Evolutionary conservation across 108 stramenopile species (phyloP), one percentile per base, ranked within the genome.

Genomic region (Chaetoceros tenuissimus): DNA sequence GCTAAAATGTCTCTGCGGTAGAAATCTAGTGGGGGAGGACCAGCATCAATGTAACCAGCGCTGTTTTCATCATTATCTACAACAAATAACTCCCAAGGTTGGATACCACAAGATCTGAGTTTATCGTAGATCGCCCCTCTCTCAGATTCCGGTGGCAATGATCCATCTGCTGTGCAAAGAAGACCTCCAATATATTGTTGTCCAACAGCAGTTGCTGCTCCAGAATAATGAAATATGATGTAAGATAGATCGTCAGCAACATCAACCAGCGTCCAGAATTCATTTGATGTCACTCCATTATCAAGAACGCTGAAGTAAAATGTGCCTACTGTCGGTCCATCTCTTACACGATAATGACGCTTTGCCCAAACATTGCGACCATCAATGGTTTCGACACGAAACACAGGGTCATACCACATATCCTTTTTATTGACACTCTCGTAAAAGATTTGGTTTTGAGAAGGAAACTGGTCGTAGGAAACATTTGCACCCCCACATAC

Each of bases 391-490:
- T 94, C 82, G 13, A 97, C 97, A 30, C 90, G 77, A 68, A 97
- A 97, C 1, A 96, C 89, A 13, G 97, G 97, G 75, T 97, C 95
- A 66, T 97, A 97, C 96, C 96, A 96, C 63, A 96, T 57, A 55
- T 59, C 64, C 26, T 72, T 59, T 3, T 77, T 80, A 44, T 68
- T 72, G 1, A 55, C 64, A 26, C 60, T 62, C 7, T 72, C 72
- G 48, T 92, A 84, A 62, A 85, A 92, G 13, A 86, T 63, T 62
- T 73, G 48, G 77, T 97, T 91, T 63, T 97, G 97, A 21, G 71
- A 84, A 0, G 97, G 93, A 69, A 97, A 97, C 52, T 85, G 84
- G 71, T 97, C 97, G 59, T 97, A 97, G 0, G 97, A 95, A 3
- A 84, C 88, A 66, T 97, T 96, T 24, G 94, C 93, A 3, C 93